Evolutionary conservation across 2,329 filamentous ascomycete species (phyloP).

Genomic region (Diaporthe vexans): DNA sequence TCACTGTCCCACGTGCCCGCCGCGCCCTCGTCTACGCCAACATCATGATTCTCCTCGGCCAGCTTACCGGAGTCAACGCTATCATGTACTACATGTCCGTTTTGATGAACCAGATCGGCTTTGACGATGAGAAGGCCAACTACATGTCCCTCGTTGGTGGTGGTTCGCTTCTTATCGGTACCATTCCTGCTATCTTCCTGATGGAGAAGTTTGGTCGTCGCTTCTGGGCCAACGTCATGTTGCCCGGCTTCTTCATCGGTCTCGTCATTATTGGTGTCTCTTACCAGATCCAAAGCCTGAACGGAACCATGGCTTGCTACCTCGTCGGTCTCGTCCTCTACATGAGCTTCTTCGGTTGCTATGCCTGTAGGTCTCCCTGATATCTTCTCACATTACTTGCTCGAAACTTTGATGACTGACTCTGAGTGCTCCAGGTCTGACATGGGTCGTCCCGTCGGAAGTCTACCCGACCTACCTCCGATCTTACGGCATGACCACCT

Average conservation of each 20-base stretch:
- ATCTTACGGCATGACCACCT: constrained; percentile 80
- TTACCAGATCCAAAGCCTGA: constrained; percentile 69
- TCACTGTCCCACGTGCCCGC: constrained; percentile 77
- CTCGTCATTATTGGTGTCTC: constrained; percentile 75
- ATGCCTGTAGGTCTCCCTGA: constrained; percentile 59
- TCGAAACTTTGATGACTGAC: too few species aligned
- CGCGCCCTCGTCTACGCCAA: constrained; percentile 77
- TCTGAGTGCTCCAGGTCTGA: constrained; percentile 52
- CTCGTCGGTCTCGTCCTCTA: constrained; percentile 77
- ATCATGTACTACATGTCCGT: constrained; percentile 81
- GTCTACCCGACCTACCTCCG: constrained; percentile 81
- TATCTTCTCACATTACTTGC: too few species aligned
- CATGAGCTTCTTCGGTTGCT: constrained; percentile 77
- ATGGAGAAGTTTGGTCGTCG: constrained; percentile 82
- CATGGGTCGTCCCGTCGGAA: constrained; percentile 77
- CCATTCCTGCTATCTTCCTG: constrained; percentile 76
- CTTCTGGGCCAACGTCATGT: constrained; percentile 81
- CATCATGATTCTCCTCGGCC: constrained; percentile 78
- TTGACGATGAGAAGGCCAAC: constrained; percentile 71
- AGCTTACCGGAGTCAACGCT: constrained; percentile 79
- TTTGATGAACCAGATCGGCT: constrained; percentile 77
- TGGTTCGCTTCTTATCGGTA: constrained; percentile 75
- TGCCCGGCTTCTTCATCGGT: constrained; percentile 80
- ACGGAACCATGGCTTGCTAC: constrained; percentile 71
- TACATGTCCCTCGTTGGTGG: constrained; percentile 84